Conservation (phyloP, 345 rosid species). For the Eutrema heterophyllum region DNA sequence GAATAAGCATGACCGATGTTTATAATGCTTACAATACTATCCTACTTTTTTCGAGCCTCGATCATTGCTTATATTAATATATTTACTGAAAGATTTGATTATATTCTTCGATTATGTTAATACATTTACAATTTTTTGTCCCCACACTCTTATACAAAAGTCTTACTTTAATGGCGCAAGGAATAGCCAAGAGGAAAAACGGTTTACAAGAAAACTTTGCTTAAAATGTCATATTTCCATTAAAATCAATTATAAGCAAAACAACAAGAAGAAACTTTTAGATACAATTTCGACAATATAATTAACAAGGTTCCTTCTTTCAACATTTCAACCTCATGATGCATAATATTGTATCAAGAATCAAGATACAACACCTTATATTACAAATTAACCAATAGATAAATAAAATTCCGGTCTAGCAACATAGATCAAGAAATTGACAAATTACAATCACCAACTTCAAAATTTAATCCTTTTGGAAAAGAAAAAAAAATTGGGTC, state of each 20-base stretch:
- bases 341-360: not conserved
- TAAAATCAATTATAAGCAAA: not conserved
- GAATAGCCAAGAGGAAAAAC: not conserved
- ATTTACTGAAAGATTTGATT: not conserved
- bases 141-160: not conserved
- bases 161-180: not conserved
- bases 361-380: not conserved
- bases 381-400: not conserved
- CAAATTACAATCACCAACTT: not conserved
- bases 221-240: not conserved
- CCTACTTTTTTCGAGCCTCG: conserved; percentile 17
- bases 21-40: conserved; percentile 18
- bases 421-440: not conserved
- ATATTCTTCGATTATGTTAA: not conserved
- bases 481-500: not conserved
- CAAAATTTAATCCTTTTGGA: not conserved
- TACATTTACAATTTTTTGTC: not conserved
- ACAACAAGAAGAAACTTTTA: not conserved
- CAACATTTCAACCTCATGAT: not conserved
- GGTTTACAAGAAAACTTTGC: not conserved
- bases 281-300: not conserved
- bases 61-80: conserved; percentile 18
- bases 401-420: not conserved
- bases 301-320: not conserved
- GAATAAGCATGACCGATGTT: conserved; percentile 29